A percentile compares a stretch with the other conserved stretches of the same genome.
Conservation (phyloP, 106 monocot genomes). For the Dioscorea alata region DNA sequence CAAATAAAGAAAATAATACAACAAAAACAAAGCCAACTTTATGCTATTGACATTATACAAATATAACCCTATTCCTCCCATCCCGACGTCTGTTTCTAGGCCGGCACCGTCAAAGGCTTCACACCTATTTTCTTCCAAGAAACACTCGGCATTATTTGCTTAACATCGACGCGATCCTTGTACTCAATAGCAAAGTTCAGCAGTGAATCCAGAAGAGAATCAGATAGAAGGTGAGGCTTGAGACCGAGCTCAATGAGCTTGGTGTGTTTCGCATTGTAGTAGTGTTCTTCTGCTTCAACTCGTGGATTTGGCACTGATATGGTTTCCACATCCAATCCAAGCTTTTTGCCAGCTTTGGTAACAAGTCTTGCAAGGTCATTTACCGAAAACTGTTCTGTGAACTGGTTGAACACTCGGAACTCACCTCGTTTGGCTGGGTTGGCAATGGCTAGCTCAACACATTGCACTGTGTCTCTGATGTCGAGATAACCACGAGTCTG, state of each 20-base stretch:
- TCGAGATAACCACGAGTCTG: constrained; percentile 95
- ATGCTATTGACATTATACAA: neutral
- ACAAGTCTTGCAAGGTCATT: constrained; percentile 77
- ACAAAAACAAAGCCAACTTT: too few relatives aligned
- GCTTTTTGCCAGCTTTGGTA: constrained; percentile 67
- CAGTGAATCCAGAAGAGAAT: constrained; percentile 84
- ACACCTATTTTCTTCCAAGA: constrained; percentile 94
- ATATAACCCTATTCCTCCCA: neutral
- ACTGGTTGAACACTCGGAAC: constrained; percentile 97
- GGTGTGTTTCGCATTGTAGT: constrained; percentile 92
- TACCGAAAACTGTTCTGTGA: constrained; percentile 92
- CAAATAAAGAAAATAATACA: too few relatives aligned
- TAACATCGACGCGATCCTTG: constrained; percentile 62
- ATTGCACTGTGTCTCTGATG: constrained; percentile 94
- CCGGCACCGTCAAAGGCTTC: constrained; percentile 44
- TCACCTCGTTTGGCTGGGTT: constrained; percentile 86
- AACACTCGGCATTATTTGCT: constrained; percentile 88
- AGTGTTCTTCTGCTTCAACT: constrained; percentile 93
- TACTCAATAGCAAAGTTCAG: constrained; percentile 69
- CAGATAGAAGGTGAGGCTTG: constrained; percentile 74
- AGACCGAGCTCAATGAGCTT: constrained; percentile 82
- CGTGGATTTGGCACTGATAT: constrained; percentile 86
- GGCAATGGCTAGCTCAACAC: constrained; percentile 89
- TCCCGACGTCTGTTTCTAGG: constrained; percentile 7
- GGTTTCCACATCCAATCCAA: constrained; percentile 75